A percentile compares a stretch with the other conserved stretches of the same genome.
phyloP scores from a whole-genome alignment of 345 rosid genomes.

The Hirschfeldia incana region DNA sequence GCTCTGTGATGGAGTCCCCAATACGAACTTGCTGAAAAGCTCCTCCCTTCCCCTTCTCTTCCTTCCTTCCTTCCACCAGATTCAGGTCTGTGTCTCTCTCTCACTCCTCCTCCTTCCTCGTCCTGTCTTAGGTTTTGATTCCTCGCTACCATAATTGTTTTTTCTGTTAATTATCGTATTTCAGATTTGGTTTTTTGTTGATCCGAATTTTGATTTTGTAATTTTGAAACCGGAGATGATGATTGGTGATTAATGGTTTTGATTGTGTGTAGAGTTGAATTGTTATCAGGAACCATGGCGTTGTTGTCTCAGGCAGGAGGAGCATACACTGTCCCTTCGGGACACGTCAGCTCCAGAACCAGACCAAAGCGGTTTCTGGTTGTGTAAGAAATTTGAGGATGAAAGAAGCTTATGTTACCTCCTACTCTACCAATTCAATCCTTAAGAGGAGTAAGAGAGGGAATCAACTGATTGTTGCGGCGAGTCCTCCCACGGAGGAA shows the following conservation, averaged over 20 bases:
- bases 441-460: constrained; percentile 50
- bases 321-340: constrained; percentile 44
- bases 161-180: neutral
- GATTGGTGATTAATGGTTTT: neutral
- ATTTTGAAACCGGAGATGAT: neutral
- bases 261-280: neutral
- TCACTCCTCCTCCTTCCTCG: neutral
- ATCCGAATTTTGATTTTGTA: neutral
- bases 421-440: constrained; percentile 39
- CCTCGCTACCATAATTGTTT: neutral
- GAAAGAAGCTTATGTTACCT: constrained; percentile 42
- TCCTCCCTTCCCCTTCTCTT: neutral
- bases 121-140: neutral
- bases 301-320: constrained; percentile 56
- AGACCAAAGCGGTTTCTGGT: constrained; percentile 38
- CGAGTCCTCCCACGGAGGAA: constrained; percentile 94
- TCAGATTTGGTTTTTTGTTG: neutral
- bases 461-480: constrained; percentile 58
- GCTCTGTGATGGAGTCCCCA: neutral
- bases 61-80: neutral
- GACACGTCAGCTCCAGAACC: constrained; percentile 36
- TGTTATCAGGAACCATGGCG: constrained; percentile 54
- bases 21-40: neutral
- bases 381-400: constrained; percentile 31
- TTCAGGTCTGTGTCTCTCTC: constrained; percentile 19